A percentile compares a stretch with the other conserved stretches of the same genome.
phyloP scores from a whole-genome alignment of 1,284 basidiomycete species.

The Trametes versicolor region DNA sequence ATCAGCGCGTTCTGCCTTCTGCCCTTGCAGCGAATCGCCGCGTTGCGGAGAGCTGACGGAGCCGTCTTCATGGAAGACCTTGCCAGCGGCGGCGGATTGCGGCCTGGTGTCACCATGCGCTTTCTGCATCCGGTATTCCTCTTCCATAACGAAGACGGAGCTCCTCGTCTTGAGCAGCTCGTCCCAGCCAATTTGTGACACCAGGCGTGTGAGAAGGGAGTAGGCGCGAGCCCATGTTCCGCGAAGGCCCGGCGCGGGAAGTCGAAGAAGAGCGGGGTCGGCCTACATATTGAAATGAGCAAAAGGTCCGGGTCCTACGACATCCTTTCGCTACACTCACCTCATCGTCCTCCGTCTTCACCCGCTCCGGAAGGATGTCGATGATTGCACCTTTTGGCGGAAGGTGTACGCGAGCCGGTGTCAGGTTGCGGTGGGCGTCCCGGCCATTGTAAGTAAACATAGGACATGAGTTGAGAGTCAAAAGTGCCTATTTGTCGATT shows the following conservation, averaged over 20 bases:
- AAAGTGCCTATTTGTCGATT: constrained; percentile 66
- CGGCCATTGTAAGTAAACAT: constrained; percentile 99
- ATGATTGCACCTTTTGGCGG: constrained; percentile 89
- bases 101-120: constrained; percentile 62
- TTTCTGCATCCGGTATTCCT: constrained; percentile 94
- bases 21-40: constrained; percentile 31
- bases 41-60: constrained; percentile 32
- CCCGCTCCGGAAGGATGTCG: constrained; percentile 79
- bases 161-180: constrained; percentile 95
- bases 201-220: constrained; percentile 87
- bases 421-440: constrained; percentile 90
- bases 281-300: constrained; percentile 57
- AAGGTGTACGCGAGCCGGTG: constrained; percentile 85
- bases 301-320: neutral
- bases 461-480: constrained; percentile 98
- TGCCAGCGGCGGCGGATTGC: constrained; percentile 37
- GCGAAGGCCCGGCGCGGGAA: constrained; percentile 93
- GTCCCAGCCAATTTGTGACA: constrained; percentile 97
- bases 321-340: constrained; percentile 46
- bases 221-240: constrained; percentile 98
- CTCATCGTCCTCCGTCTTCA: constrained; percentile 88
- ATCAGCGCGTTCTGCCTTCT: constrained; percentile 51
- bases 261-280: constrained; percentile 90
- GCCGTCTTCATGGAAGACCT: constrained; percentile 34
- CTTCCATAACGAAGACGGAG: constrained; percentile 99